phyloP scores from a whole-genome alignment of 495 filamentous ascomycete genomes.

The Trichoderma erinaceum region DNA sequence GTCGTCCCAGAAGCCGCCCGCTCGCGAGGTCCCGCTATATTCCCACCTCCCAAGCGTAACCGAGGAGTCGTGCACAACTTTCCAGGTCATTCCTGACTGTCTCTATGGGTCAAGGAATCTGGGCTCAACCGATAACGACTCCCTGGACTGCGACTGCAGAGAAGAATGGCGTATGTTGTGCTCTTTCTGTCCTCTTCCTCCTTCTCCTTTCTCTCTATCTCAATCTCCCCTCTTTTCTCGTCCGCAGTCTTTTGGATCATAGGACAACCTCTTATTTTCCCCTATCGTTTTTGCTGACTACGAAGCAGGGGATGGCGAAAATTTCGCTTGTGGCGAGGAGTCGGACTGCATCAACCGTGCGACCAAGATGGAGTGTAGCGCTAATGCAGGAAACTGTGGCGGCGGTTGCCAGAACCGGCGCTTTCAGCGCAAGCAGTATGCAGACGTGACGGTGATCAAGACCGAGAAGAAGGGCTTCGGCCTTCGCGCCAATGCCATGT shows the following conservation, averaged over 20 bases:
- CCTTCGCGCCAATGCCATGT: conserved; percentile 68
- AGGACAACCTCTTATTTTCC: conserved; percentile 16
- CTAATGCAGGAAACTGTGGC: conserved; percentile 79
- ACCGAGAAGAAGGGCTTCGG: conserved; percentile 97
- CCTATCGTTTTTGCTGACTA: conserved; percentile 2
- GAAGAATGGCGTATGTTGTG: conserved; percentile 88
- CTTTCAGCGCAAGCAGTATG: conserved; percentile 87
- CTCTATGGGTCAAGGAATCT: conserved; percentile 84
- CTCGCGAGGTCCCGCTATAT: conserved; percentile 58
- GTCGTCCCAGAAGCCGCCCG: conserved; percentile 60
- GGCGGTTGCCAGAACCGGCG: conserved; percentile 86
- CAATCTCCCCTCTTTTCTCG: background rate
- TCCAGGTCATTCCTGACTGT: conserved; percentile 74
- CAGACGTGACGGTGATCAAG: conserved; percentile 87
- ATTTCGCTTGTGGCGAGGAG: conserved; percentile 89
- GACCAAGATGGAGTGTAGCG: conserved; percentile 93
- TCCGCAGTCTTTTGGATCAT: conserved; percentile 18
- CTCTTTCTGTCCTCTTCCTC: conserved; percentile 15
- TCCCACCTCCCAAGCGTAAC: conserved; percentile 67
- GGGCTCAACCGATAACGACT: conserved; percentile 82
- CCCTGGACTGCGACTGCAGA: conserved; percentile 89
- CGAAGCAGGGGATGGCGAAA: conserved; percentile 58
- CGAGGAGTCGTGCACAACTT: conserved; percentile 64
- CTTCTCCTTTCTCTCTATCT: background rate
- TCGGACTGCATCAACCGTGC: conserved; percentile 98